Evolutionary conservation across 176 grass and related monocot species (phyloP), one percentile per base, ranked within the genome.

Genomic region (Alloteropsis semialata): DNA sequence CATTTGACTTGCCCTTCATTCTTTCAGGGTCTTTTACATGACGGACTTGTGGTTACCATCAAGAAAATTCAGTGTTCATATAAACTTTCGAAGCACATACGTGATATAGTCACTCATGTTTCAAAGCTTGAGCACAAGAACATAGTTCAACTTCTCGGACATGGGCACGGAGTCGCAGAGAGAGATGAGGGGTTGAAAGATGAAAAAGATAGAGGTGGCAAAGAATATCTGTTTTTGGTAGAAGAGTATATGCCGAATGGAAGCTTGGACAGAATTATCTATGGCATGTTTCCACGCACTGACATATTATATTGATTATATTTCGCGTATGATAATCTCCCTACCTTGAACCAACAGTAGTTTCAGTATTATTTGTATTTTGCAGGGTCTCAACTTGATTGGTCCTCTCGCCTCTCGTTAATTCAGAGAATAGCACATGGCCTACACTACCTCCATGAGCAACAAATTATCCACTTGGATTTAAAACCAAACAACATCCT

Each of bases 401-500:
- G 81, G 70, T 28, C 44, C 21, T 64, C 58, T 0, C 58, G 55
- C 32, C 27, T 74, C 43, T 29, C 3, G 9, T 38, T 83, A 72
- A 83, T 83, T 25, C 38, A 38, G 17, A 57, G 69, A 30, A 29
- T 75, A 38, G 57, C 69, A 11, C 8, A 39, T 5, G 81, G 69
- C 3, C 1, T 74, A 38, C 2, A 17, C 39, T 83, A 83, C 43
- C 81, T 83, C 1, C 70, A 75, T 50, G 43, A 17, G 16, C 3
- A n/a, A 36, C 2, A 37, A 5, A 21, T 75, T 38, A 6, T 83
- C 57, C 81, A 83, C 75, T 8, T 49, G 56, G 21, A 83, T 53
- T 3, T 83, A 56, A 83, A 83, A 37, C 69, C 70, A 49, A 15
- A 10, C 22, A 74, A 65, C 42, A 75, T 83, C 59, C 69, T 83